Evolutionary conservation across 371 early-diverging fungal species (phyloP), one percentile per base, ranked within the genome.

Genomic region (Circinella minor): DNA sequence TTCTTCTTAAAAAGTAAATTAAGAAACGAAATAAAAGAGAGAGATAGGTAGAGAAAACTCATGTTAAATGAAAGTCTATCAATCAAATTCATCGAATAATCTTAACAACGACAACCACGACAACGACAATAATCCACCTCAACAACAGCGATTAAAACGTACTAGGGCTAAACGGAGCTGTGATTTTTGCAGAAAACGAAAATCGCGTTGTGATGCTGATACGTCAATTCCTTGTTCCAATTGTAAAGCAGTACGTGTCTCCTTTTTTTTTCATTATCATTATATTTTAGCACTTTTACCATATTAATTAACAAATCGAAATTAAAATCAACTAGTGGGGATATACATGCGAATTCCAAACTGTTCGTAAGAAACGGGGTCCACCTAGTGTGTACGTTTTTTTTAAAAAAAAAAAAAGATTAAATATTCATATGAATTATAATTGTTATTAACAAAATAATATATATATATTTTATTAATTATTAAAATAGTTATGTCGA

Each of bases 91-190:
- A 51, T 51, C 65, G 18, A 65, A 36, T 48, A 46, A 17, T 49
- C 47, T 36, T 36, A 34, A 51, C 54, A 54, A 65, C 36, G 34
- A 63, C 65, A 65, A 65, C 54, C 27, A 65, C 38, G 4, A 6
- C 62, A 61, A 14, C 43, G 14, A 39, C 62, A 57, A 1, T n/a
- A 57, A 34, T n/a, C 37, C 11, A 17, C 9, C 60, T 37, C 60
- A 59, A 13, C 60, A 14, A 43, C 62, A 36, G 15, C 65, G 54
- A 65, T 49, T 82, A 47, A 85, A 85, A 67, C 69, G 85, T 38
- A 82, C 83, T 20, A 69, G 85, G 55, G 85, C 85, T 6, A 85
- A 85, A 73, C 66, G 85, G 48, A 85, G 85, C 67, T 85, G 85
- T 72, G 85, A 85, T 68, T 82, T 82, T 66, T 85, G 85, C 63